Conservation (phyloP, 495 filamentous ascomycete species). For the Parathielavia appendiculata region DNA sequence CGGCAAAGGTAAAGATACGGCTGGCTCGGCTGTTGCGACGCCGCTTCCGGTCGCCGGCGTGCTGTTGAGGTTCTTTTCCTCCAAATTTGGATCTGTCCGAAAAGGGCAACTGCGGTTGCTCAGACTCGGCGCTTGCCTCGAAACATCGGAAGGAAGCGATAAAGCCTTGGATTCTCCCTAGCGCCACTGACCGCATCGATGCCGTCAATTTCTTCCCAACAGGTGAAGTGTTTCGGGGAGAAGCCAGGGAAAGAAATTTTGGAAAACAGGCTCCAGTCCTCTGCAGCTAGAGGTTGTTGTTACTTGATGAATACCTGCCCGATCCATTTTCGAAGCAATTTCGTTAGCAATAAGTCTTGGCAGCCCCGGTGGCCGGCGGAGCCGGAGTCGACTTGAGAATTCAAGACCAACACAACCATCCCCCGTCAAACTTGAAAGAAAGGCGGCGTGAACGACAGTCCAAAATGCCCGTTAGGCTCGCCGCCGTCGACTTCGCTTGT, state of each 20-base stretch:
- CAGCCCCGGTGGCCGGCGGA: constrained; percentile 11
- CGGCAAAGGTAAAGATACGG: constrained; percentile 12
- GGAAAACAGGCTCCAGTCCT: constrained; percentile 21
- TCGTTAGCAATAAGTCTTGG: constrained; percentile 17
- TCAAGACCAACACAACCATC: not conserved
- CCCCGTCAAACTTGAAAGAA: no score
- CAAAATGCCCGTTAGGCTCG: no score
- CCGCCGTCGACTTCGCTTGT: not conserved
- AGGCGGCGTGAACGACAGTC: no score
- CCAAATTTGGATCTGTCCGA: constrained; percentile 2
- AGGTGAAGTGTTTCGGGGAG: not conserved
- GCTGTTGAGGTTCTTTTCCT: not conserved
- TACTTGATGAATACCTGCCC: constrained; percentile 35
- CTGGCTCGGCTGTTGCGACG: not conserved
- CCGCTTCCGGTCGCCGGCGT: constrained; percentile 3
- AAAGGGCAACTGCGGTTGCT: constrained; percentile 9
- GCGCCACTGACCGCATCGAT: not conserved
- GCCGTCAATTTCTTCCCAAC: constrained; percentile 11
- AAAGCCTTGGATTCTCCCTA: not conserved
- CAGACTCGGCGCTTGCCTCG: constrained; percentile 2
- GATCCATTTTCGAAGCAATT: constrained; percentile 20
- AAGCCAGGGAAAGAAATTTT: constrained; percentile 6
- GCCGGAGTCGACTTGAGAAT: no score
- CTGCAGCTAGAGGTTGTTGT: constrained; percentile 35
- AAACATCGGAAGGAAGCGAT: not conserved